Percentiles rank a stretch among this genome's conserved stretches.
phyloP scores from a whole-genome alignment of 805 yeast species.

The Gaillardinia entomophila region DNA sequence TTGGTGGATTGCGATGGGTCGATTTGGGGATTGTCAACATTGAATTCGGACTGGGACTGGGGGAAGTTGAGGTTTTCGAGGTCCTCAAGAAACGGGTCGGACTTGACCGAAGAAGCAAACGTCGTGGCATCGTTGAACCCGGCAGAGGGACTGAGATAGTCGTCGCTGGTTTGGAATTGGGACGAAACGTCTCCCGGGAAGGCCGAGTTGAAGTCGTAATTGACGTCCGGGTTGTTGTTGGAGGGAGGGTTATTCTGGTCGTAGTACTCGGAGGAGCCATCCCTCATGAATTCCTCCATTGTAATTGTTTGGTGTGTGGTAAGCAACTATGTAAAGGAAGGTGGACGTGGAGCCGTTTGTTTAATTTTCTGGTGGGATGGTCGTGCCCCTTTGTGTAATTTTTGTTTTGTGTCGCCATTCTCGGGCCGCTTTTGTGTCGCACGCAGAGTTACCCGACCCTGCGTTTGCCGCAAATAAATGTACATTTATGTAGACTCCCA shows the following conservation, averaged over 20 bases:
- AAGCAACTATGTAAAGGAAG: no score
- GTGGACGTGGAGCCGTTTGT: no score
- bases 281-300: conserved; percentile 7
- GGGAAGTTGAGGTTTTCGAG: conserved; percentile 16
- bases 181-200: no score
- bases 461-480: no score
- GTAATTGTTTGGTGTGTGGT: no score
- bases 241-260: neutral
- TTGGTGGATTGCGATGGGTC: conserved; percentile 14
- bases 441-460: no score
- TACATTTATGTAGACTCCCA: no score
- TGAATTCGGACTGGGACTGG: conserved; percentile 3
- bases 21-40: conserved; percentile 5
- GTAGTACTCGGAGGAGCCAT: conserved; percentile 6
- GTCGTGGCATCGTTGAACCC: neutral
- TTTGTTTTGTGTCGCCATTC: no score
- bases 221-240: conserved; percentile 1
- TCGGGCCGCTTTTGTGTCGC: no score
- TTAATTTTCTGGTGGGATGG: no score
- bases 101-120: conserved; percentile 8
- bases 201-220: conserved; percentile 7
- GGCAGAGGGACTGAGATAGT: neutral
- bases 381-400: no score
- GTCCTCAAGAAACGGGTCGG: conserved; percentile 29
- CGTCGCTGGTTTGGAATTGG: no score